phyloP scores from a whole-genome alignment of 2,329 filamentous ascomycete genomes.

The Diaporthe longicolla region DNA sequence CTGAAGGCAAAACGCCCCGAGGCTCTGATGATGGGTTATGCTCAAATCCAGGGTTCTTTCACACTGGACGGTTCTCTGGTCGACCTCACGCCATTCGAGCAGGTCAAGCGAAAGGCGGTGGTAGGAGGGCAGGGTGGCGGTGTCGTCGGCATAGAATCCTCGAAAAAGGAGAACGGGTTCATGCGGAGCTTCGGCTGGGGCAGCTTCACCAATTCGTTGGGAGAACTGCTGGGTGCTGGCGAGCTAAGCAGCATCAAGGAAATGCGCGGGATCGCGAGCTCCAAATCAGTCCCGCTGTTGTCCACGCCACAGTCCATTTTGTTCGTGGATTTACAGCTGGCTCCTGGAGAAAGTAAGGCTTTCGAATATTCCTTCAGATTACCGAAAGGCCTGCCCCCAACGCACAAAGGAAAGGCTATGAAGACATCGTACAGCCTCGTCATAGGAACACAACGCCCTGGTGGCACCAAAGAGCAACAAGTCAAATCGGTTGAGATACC shows the following conservation, averaged over 20 bases:
- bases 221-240: conserved; percentile 85
- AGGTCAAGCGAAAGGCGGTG: conserved; percentile 94
- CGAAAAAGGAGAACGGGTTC: conserved; percentile 82
- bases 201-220: conserved; percentile 87
- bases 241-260: conserved; percentile 96
- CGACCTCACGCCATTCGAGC: conserved; percentile 90
- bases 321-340: conserved; percentile 91
- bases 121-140: conserved; percentile 89
- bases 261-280: conserved; percentile 89
- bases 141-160: conserved; percentile 83
- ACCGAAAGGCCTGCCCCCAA: conserved; percentile 90
- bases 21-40: conserved; percentile 97
- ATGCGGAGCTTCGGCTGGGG: conserved; percentile 91
- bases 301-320: conserved; percentile 95
- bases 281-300: conserved; percentile 90
- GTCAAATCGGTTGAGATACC: conserved; percentile 93
- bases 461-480: conserved; percentile 82
- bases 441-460: conserved; percentile 90
- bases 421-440: conserved; percentile 94
- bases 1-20: conserved; percentile 72
- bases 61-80: conserved; percentile 92
- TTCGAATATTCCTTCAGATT: conserved; percentile 91
- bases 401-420: conserved; percentile 90
- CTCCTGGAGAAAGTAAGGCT: conserved; percentile 87
- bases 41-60: conserved; percentile 93